Evolutionary conservation across 2,329 filamentous ascomycete species (phyloP), one percentile per base, ranked within the genome.

Genomic region (Alternaria novae-zelandiae): DNA sequence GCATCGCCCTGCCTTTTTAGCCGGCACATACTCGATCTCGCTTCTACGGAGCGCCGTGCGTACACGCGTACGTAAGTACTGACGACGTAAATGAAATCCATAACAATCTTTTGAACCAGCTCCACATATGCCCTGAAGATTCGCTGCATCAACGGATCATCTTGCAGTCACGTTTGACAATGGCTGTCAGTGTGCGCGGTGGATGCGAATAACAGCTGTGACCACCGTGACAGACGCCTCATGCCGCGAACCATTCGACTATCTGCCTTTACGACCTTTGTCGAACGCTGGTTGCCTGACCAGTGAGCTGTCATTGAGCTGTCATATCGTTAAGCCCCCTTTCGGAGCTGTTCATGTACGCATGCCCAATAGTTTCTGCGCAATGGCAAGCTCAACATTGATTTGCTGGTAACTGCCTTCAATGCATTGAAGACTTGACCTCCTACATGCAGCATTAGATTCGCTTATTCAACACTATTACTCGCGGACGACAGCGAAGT

Each of bases 1-100:
- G 57, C 55, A 21, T 59, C 55, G 25, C 20, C 25, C 59, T 54
- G 30, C 25, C 21, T 47, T 58, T 62, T 58, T 62, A 36, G 23
- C 28, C 59, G 59, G 47, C 15, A 62, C n/a, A 32, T 21, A 28
- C 49, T 54, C 41, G 20, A 43, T 28, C 23, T 15, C 30, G 26
- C 30, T 41, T 26, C 51, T 21, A 30, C 9, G 13, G n/a, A 58
- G 49, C 55, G 55, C 55, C 56, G 45, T 50, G 36, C 43, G 26
- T 32, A 51, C 20, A 53, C 32, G 44, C 36, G 13, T 20, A 17
- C 49, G 49, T 36, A 62, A 17, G 25, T 26, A 32, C 17, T 30
- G 13, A 21, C 30, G 12, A 44, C 13, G 21, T 26, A 32, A 23
- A 30, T 25, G 32, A 46, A 51, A 53, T 41, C 6, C 30, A 10